Base-by-base conservation (phyloP, 495 filamentous ascomycete genomes). In the Chlorociboria aeruginascens region DNA sequence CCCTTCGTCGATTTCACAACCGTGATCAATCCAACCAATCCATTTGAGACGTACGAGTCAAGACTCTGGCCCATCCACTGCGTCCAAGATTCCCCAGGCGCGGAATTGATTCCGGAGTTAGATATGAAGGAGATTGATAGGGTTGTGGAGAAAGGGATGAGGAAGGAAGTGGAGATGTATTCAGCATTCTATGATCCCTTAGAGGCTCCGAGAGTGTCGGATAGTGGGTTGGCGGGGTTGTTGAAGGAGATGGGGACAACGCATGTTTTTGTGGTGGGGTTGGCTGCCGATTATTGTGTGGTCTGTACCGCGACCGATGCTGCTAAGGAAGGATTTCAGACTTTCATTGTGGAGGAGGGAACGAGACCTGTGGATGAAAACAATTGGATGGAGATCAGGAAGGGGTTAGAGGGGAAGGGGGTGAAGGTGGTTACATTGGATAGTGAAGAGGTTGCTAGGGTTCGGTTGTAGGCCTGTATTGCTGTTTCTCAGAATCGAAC, bases 231-330 rank as follows among this genome's bases (percentile, higher is more conserved):
- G 20, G 72, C 67, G 8, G 65, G 58, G 7, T 54, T 67, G 43
- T 67, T 98, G 49, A 65, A 57, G 36, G 69, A 69, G 11, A 67
- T 62, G 16, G 68, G 64, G n/a, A 70, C 92, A 31, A 85, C 81
- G 7, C 73, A 89, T 58, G 73, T 95, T 3, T 95, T 82, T 64
- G 72, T 88, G 16, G 85, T 85, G 8, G 92, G 92, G 6, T 61
- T 98, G 42, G 89, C 92, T 32, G 81, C 76, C 30, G 92, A 96
- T 64, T 94, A 82, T 62, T 98, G 92, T 63, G 92, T 98, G 39
- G 82, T 79, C 61, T 69, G 59, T 51, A 93, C 85, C 40, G 90
- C 87, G 1, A 54, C 85, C 16, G 84, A 95, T 69, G 82, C 87
- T 7, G 75, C 65, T 8, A 75, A 69, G 56, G 80, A 83, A 61